Evolutionary conservation across 2,329 filamentous ascomycete species (phyloP), one percentile per base, ranked within the genome.

Genomic region (Exophiala xenobiotica): DNA sequence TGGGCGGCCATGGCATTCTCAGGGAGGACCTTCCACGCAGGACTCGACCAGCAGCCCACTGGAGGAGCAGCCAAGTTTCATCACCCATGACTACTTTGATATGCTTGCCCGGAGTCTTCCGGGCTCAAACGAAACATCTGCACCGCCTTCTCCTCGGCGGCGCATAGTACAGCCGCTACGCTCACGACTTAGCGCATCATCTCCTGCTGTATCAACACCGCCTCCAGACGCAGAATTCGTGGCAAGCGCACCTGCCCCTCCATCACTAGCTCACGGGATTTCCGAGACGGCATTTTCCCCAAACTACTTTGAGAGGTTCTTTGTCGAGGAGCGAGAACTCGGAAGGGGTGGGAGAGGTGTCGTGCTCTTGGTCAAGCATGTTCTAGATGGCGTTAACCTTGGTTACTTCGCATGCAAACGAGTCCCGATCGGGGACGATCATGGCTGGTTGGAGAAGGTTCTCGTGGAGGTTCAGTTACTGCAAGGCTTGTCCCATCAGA

Each of bases 361-460:
- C 3, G 93, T 99, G 1, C 71, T 99, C 40, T 78, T 97, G n/a
- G 93, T 99, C 7, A 84, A 88, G 53, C 93, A 99, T 70, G 80
- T 95, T 60, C 82, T 99, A 51, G 93, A 97, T 67, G 86, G 89
- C 18, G 92, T 95, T 38, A 81, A 85, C 24, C 77, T 99, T 1
- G 93, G 93, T 1, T 81, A 93, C 58, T 99, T 95, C 69, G 93
- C 93, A 9, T 99, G 93, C 76, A 99, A 99, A 71, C 83, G 95
- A 39, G 91, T 99, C 0, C 95, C 93, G 0, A 93, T 99, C 3
- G 88, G 93, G 11, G 87, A 99, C 64, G 89, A 97, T 63, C 92
- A 96, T 64, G 83, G 85, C 55, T 96, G 93, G 95, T 76, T 99
- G 11, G 90, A 96, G 69, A 97, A 96, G 70, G 86, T 97, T 2